Evolutionary conservation across 164 flowering plant genomes (phyloP).

Genomic region (Tetrastigma voinierianum): DNA sequence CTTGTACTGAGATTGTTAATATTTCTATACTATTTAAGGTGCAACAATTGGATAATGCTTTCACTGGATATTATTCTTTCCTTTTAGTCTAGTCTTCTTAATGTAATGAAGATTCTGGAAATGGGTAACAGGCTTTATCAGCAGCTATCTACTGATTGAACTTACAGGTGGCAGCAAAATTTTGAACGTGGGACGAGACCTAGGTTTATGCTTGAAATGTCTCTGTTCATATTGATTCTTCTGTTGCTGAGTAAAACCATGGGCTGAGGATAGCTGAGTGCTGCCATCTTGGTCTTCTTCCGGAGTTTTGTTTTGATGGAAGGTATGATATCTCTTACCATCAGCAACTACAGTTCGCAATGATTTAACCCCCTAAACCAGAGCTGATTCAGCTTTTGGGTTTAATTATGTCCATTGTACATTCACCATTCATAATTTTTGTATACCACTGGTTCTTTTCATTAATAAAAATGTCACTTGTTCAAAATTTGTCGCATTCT

Average conservation of each 20-base stretch:
- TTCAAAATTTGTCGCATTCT: not conserved
- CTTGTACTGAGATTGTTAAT: too few species aligned
- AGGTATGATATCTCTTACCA: constrained; percentile 13
- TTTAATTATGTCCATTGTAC: not conserved
- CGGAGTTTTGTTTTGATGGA: not conserved
- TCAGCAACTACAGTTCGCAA: not conserved
- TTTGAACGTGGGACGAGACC: constrained; percentile 44
- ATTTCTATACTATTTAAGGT: not conserved
- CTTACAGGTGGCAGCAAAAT: constrained; percentile 90
- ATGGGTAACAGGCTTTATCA: constrained; percentile 93
- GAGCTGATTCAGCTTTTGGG: not conserved
- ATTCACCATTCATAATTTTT: not conserved
- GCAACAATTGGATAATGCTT: not conserved
- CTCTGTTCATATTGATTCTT: constrained; percentile 51
- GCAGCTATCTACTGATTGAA: constrained; percentile 99
- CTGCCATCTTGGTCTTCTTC: not conserved
- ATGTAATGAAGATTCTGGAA: constrained; percentile 58
- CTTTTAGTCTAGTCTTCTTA: constrained; percentile 24
- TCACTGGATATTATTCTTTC: not conserved
- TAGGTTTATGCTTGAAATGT: constrained; percentile 39
- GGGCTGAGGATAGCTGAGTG: constrained; percentile 19
- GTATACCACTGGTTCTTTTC: constrained; percentile 4
- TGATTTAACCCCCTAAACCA: not conserved
- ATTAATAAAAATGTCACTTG: not conserved
- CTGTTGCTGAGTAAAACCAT: constrained; percentile 42